phyloP scores from a whole-genome alignment of 345 rosid genomes.

The Psidium guajava region DNA sequence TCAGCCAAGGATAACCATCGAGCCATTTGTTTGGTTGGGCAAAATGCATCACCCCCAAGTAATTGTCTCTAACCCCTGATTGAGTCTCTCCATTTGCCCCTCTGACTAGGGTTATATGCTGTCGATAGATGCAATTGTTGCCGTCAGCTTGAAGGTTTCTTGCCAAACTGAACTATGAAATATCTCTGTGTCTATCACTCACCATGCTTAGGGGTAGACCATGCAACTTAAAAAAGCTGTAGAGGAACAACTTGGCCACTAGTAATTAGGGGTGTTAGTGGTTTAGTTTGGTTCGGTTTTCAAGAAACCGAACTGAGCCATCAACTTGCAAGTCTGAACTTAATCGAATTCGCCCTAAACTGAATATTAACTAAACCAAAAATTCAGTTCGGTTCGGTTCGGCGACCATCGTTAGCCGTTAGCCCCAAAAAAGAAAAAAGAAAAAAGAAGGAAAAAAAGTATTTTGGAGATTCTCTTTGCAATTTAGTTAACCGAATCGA shows the following conservation, averaged over 20 bases:
- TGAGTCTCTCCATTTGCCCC: not conserved
- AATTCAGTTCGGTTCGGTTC: too few species aligned
- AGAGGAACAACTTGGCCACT: not conserved
- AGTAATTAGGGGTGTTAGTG: too few species aligned
- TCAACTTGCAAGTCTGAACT: too few species aligned
- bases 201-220: not conserved
- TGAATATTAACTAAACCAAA: too few species aligned
- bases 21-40: not conserved
- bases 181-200: not conserved
- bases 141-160: not conserved
- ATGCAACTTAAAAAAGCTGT: not conserved
- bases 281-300: too few species aligned
- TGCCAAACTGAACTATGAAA: not conserved
- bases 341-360: too few species aligned
- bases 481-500: too few species aligned
- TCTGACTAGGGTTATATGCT: not conserved
- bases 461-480: too few species aligned
- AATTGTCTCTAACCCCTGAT: not conserved
- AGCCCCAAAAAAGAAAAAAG: too few species aligned
- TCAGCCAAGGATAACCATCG: not conserved
- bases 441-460: too few species aligned
- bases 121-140: not conserved
- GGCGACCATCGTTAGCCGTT: too few species aligned
- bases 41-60: not conserved
- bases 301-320: too few species aligned